Evolutionary conservation across 306 rosid species (phyloP), one percentile per base, ranked within the genome.

Genomic region (Lathyrus sativus): DNA sequence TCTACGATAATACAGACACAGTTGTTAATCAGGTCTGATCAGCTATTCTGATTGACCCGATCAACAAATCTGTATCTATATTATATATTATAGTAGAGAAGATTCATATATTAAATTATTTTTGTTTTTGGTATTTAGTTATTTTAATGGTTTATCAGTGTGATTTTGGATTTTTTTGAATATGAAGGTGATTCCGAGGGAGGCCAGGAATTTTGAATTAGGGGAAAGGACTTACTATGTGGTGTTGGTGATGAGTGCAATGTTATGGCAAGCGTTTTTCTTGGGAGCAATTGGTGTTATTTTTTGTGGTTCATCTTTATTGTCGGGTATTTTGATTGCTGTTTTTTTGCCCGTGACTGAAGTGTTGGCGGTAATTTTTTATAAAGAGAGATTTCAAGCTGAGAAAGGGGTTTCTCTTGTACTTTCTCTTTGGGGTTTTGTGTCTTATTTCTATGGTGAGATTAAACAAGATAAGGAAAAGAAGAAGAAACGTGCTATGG

Each of bases 381-480:
- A 73, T 83, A 55, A 76, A 15, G 95, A 91, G 61, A 84, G 43
- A 3, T 91, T 91, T 51, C 71, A 81, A 51, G 82, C 74, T 0
- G 92, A 84, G 17, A 91, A 88, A 11, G 97, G 82, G 4, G 81
- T 91, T 2, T 68, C 95, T 12, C 65, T 91, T 38, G 74, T 29
- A 4, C 85, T 91, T 13, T 84, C 88, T 2, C 83, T 88, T 0
- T 91, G 92, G 95, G 97, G 95, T 0, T 85, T 86, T 66, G 71
- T 79, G 33, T 91, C 92, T 0, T 91, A 88, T 65, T 91, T 91
- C 41, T 91, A 86, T 9, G 92, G 97, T 1, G 97, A 86, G 55
- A 42, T 78, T 0, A 88, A 86, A 64, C 79, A 80, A 4, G 54
- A 19, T 17, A 82, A 73, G 45, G 58, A 80, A 22, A 28, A 17